Evolutionary conservation across 148 eudicot species (phyloP), one percentile per base, ranked within the genome.

Genomic region (Simmondsia chinensis): DNA sequence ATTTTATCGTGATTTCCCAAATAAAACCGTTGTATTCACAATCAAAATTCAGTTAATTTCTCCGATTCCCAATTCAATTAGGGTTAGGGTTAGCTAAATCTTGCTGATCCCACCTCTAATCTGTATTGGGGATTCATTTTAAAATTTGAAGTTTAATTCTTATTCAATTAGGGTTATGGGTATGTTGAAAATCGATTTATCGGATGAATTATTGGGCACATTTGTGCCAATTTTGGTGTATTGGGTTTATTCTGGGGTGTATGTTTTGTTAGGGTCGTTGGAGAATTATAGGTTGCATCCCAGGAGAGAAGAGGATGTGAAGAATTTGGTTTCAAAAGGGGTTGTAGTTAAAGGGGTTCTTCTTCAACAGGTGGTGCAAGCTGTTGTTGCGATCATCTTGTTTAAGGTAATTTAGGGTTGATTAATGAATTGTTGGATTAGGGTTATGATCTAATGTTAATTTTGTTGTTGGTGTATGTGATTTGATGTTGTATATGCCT

Each of bases 151-250:
- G n/a, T n/a, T n/a, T n/a, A n/a, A n/a, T n/a, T n/a, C n/a, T n/a
- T n/a, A n/a, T n/a, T n/a, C n/a, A n/a, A n/a, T n/a, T n/a, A n/a
- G n/a, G n/a, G n/a, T n/a, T n/a, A n/a, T 9, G 23, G 24, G 24
- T 21, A 53, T 31, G 39, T 55, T 73, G 72, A 76, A 37, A 9
- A 48, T 71, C 9, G 56, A 48, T 27, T 30, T 83, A 0, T 83
- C 97, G 4, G 94, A 83, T 64, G 89, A 88, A 47, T 26, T 83
- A n/a, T 39, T 83, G 63, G 97, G 91, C 4, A 88, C 97, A 0
- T 56, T 88, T 56, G 79, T 51, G 13, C 97, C 97, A 7, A 70
- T 88, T 24, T 21, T 73, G 31, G 82, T 88, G 22, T 88, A 88
- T 52, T 88, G 97, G 97, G 56, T 61, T 7, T 83, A 88, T 39